Percentiles rank a stretch among this genome's conserved stretches.
Conservation (phyloP, 2,329 filamentous ascomycete genomes). For the Tolypocladium tundrense region DNA sequence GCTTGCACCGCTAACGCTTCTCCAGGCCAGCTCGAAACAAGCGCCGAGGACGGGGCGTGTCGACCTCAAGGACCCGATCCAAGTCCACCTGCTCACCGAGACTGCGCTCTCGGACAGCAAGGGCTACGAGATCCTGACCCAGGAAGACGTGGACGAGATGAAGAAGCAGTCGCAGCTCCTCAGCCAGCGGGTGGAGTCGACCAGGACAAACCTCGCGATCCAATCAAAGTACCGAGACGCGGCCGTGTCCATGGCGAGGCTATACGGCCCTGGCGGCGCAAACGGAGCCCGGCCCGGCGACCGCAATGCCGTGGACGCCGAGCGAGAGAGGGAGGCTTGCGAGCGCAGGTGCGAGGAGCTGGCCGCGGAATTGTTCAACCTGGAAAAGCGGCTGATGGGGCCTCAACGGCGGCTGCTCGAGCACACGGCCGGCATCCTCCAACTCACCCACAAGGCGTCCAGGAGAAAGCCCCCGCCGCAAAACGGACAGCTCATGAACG, state of each 20-base stretch:
- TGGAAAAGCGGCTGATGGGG: constrained; percentile 68
- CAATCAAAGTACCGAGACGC: constrained; percentile 94
- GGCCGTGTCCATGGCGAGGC: constrained; percentile 70
- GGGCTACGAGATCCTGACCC: constrained; percentile 73
- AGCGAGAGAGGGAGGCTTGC: constrained; percentile 63
- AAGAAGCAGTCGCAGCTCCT: constrained; percentile 78
- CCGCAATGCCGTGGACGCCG: constrained; percentile 48
- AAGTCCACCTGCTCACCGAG: constrained; percentile 86
- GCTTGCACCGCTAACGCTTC: constrained; percentile 4
- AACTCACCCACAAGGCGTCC: constrained; percentile 76
- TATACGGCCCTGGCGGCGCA: constrained; percentile 54
- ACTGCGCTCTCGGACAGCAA: constrained; percentile 86
- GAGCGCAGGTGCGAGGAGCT: constrained; percentile 80
- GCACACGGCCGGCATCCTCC: constrained; percentile 86
- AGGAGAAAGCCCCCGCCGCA: constrained; percentile 41
- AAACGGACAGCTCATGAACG: constrained; percentile 33
- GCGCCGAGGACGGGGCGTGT: constrained; percentile 46
- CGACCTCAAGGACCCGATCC: constrained; percentile 61
- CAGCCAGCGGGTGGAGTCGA: constrained; percentile 67
- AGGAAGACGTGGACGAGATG: constrained; percentile 81
- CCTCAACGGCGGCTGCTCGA: constrained; percentile 69
- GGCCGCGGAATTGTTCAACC: constrained; percentile 64
- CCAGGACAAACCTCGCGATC: constrained; percentile 72
- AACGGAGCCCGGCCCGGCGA: constrained; percentile 39
- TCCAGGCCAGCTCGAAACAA: constrained; percentile 39